Evolutionary conservation across 805 yeast genomes (phyloP).

Genomic region (Yamadazyma philogaea): DNA sequence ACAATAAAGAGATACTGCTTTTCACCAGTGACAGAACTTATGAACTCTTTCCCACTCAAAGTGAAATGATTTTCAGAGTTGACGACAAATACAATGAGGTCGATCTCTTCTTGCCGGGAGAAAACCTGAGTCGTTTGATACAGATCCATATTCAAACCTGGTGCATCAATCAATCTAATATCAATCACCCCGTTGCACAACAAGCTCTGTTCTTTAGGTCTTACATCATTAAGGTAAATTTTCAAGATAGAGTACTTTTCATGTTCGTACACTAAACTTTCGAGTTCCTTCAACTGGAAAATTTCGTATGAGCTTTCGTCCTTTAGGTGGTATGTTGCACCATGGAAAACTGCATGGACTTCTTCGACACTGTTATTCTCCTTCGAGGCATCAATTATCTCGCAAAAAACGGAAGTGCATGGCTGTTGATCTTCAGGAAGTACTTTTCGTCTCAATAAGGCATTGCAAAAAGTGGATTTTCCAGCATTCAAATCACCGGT

Average conservation of each 20-base stretch:
- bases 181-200: conserved; percentile 89
- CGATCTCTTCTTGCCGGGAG: conserved; percentile 95
- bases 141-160: conserved; percentile 91
- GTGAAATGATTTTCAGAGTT: conserved; percentile 96
- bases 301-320: conserved; percentile 67
- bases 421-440: conserved; percentile 98
- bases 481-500: conserved; percentile 98
- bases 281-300: conserved; percentile 53
- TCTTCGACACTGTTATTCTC: conserved; percentile 77
- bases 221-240: conserved; percentile 75
- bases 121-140: conserved; percentile 93
- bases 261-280: conserved; percentile 67
- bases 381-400: conserved; percentile 73
- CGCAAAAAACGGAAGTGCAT: conserved; percentile 94
- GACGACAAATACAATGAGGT: conserved; percentile 91
- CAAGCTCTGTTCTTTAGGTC: conserved; percentile 65
- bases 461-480: conserved; percentile 92
- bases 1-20: conserved; percentile 91
- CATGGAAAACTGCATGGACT: conserved; percentile 83
- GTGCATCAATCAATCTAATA: conserved; percentile 91
- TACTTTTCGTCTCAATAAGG: conserved; percentile 69
- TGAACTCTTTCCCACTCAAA: conserved; percentile 88
- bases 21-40: conserved; percentile 85
- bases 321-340: conserved; percentile 45
- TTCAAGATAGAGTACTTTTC: conserved; percentile 71